A percentile compares a stretch with the other conserved stretches of the same genome.
phyloP scores from a whole-genome alignment of 2,329 filamentous ascomycete genomes.

The Zopfia rhizophila region DNA sequence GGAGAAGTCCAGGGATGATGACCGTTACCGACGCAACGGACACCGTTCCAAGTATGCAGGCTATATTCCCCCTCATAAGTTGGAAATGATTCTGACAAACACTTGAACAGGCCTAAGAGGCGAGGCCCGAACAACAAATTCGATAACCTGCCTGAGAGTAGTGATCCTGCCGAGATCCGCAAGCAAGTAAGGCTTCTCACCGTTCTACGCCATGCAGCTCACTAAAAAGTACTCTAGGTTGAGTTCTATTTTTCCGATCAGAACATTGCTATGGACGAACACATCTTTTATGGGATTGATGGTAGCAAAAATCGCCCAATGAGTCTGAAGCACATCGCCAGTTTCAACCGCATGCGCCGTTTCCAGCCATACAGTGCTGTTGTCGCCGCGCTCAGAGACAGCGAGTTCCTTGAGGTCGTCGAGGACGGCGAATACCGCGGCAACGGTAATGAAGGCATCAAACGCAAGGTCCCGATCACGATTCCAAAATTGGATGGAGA shows the following conservation, averaged over 20 bases:
- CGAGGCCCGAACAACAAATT: constrained; percentile 47
- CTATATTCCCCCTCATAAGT: background rate
- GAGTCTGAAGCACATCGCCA: constrained; percentile 78
- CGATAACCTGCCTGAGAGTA: constrained; percentile 70
- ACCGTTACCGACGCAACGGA: too few species aligned
- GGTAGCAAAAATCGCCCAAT: constrained; percentile 86
- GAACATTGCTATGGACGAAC: constrained; percentile 89
- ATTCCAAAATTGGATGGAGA: constrained; percentile 45
- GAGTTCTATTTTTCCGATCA: constrained; percentile 97
- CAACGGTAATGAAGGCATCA: constrained; percentile 56
- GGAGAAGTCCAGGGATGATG: too few species aligned
- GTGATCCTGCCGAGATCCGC: constrained; percentile 83
- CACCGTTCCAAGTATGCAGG: too few species aligned
- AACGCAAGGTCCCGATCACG: constrained; percentile 76
- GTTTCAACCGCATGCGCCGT: constrained; percentile 94
- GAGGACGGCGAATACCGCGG: constrained; percentile 73
- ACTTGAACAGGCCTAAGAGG: constrained; percentile 17
- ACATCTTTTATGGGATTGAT: constrained; percentile 80
- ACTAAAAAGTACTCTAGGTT: constrained; percentile 72
- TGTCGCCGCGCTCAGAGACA: constrained; percentile 83
- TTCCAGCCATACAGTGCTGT: constrained; percentile 90
- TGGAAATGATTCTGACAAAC: background rate
- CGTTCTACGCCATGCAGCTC: background rate
- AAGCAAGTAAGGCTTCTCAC: constrained; percentile 71
- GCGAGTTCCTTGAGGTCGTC: constrained; percentile 75